Percentiles rank a stretch among this genome's conserved stretches.
Evolutionary conservation across 805 yeast genomes (phyloP).

Genomic region (Wickerhamomyces pijperi): DNA sequence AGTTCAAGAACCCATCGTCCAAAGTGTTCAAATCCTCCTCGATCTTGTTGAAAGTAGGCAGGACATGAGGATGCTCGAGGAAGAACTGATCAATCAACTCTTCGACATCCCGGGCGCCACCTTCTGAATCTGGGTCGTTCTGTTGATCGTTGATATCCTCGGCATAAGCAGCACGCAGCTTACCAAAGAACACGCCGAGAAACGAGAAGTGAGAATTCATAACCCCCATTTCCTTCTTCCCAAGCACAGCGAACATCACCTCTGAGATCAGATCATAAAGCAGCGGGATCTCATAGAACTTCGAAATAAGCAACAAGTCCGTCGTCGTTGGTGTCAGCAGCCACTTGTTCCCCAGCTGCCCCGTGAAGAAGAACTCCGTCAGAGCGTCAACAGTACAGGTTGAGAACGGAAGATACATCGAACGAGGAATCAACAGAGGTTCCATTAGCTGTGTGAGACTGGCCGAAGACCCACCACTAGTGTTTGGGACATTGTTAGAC

Average conservation of each 20-base stretch:
- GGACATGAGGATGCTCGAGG: conserved; percentile 18
- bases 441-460: conserved; percentile 27
- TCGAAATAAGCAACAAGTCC: conserved; percentile 51
- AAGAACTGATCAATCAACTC: conserved; percentile 14
- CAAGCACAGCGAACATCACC: conserved; percentile 56
- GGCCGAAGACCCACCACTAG: no score
- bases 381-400: conserved; percentile 53
- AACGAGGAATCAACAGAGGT: conserved; percentile 56
- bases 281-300: conserved; percentile 57
- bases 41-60: conserved; percentile 32
- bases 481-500: no score
- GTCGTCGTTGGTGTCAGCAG: conserved; percentile 55
- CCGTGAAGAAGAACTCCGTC: conserved; percentile 66
- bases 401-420: conserved; percentile 57
- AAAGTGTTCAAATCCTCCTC: conserved; percentile 46
- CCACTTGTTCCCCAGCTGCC: conserved; percentile 73
- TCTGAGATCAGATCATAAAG: conserved; percentile 61
- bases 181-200: conserved; percentile 15
- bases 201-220: conserved; percentile 19
- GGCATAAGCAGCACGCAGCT: conserved; percentile 12
- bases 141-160: not conserved
- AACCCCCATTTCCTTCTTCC: conserved; percentile 47
- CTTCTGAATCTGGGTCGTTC: no score
- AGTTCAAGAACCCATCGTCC: conserved; percentile 57
- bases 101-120: conserved; percentile 15